Evolutionary conservation across 495 filamentous ascomycete species (phyloP), one percentile per base, ranked within the genome.

Genomic region (Hyaloscypha variabilis): DNA sequence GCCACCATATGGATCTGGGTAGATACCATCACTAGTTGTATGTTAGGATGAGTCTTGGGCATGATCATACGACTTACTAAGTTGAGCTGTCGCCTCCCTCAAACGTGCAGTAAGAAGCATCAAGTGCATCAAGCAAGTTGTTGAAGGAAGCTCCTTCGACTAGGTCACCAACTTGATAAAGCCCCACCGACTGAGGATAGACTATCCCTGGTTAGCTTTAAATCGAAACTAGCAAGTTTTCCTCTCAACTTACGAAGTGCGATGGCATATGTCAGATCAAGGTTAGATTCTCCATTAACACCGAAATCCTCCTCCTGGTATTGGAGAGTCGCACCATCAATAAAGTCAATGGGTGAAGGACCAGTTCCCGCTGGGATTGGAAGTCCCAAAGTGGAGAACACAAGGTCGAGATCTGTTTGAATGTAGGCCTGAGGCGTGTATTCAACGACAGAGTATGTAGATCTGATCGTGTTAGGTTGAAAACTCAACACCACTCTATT

Each of bases 111-210:
- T 51, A 51, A 17, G 49, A 51, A 17, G 6, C 49, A 24, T 51
- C 49, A 51, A 51, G 6, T 6, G 49, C 49, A 24, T 34, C 30
- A 34, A 34, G 66, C n/a, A 67, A 67, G 21, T 56, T 67, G 36
- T 67, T 67, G 52, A 67, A 67, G 25, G 50, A 55, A 31, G 58
- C 65, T 1, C 59, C 65, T 67, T 67, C 51, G 21, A 63, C 50
- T 26, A 23, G n/a, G 31, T 67, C 65, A 14, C 59, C 65, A 13
- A 59, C 60, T 49, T 67, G 65, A 42, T 62, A 67, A 1, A 67
- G 34, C 4, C 19, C 50, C 1, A 67, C 60, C 10, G 55, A 51
- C 54, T 67, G 59, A 24, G 59, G 59, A 14, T 62, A 53, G 51
- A 53, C 51, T 36, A 64, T 24, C 25, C n/a, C 6, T 8, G 6